Evolutionary conservation across 495 filamentous ascomycete genomes (phyloP), one percentile per base, ranked within the genome.

Genomic region (Penicillium atrosanguineum): DNA sequence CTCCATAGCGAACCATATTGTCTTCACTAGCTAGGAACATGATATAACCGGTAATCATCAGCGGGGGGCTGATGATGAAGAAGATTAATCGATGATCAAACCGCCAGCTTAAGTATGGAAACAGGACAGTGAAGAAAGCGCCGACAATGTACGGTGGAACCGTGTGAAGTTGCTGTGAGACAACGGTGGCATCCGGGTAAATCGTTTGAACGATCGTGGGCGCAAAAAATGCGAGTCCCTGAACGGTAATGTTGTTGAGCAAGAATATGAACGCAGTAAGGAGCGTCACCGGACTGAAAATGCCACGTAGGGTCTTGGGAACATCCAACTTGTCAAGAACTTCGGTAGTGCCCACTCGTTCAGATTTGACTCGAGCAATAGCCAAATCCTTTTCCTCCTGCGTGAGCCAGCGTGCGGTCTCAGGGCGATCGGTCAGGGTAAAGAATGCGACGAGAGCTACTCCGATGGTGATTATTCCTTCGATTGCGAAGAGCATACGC

Each of bases 401-500:
- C 15, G 65, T 81, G 7, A 91, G 69, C 72, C 88, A 90, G 20
- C 67, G 68, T 0, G 87, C 86, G 4, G 79, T 83, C 26, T 80
- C 80, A 0, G 88, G 84, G 2, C 79, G 77, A 62, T 91, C 86
- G 0, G 88, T 89, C 51, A 91, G 69, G 12, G 77, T 77, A 38
- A 81, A 76, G 41, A 76, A 91, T 1, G 79, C 75, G 15, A 84
- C 53, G 3, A 84, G 41, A 1, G 79, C 82, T 2, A 88, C 69
- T 3, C 83, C 47, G 50, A 89, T 75, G 0, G 81, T 85, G 29
- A 89, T 85, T 7, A 90, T 69, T 1, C 89, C 89, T 62, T 93
- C 89, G 21, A 89, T 84, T 9, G 89, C 76, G 64, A 92, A 91
- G 20, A 93, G 76, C 29, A 91, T 77, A 12, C 86, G 75, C 89